Percentiles rank a stretch among this genome's conserved stretches.
phyloP scores from a whole-genome alignment of 768 basidiomycete species.

The Pleurotus giganteus region DNA sequence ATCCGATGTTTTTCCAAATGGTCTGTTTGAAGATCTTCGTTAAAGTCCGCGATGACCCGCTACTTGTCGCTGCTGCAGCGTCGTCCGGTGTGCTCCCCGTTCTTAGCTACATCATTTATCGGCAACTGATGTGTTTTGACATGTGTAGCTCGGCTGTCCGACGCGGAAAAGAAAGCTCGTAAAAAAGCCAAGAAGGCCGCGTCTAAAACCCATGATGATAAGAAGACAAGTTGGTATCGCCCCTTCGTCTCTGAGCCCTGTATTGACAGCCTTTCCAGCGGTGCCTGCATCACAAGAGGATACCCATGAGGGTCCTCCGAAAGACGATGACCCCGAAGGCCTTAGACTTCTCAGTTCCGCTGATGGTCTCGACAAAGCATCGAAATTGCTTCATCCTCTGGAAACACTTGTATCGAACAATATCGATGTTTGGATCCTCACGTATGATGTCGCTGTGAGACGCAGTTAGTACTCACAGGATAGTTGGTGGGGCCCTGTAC shows the following conservation, averaged over 20 bases:
- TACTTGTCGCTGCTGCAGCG: slow-evolving; percentile 43
- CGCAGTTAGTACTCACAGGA: slow-evolving; percentile 54
- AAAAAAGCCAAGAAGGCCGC: slow-evolving; percentile 86
- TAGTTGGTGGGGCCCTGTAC: not conserved
- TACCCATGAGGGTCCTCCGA: slow-evolving; percentile 58
- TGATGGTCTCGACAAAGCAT: slow-evolving; percentile 74
- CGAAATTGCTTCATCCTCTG: slow-evolving; percentile 67
- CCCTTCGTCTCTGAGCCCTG: slow-evolving; percentile 3
- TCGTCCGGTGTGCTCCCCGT: slow-evolving; percentile 31
- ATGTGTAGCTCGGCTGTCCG: slow-evolving; percentile 43
- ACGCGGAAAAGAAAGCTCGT: slow-evolving; percentile 76
- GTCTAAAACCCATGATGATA: slow-evolving; percentile 61
- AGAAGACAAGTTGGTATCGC: slow-evolving; percentile 60
- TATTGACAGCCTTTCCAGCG: slow-evolving; percentile 13
- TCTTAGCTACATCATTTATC: not conserved
- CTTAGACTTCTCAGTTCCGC: slow-evolving; percentile 58
- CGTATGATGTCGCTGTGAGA: slow-evolving; percentile 81
- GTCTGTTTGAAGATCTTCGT: slow-evolving; percentile 11
- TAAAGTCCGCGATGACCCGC: slow-evolving; percentile 70
- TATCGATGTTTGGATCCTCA: slow-evolving; percentile 69
- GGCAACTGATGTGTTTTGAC: not conserved
- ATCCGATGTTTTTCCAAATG: too few species aligned
- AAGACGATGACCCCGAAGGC: slow-evolving; percentile 87
- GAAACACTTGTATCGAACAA: slow-evolving; percentile 46
- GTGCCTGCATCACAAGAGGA: slow-evolving; percentile 60